phyloP scores from a whole-genome alignment of 2,329 filamentous ascomycete species.

The Epichloe uncinata region DNA sequence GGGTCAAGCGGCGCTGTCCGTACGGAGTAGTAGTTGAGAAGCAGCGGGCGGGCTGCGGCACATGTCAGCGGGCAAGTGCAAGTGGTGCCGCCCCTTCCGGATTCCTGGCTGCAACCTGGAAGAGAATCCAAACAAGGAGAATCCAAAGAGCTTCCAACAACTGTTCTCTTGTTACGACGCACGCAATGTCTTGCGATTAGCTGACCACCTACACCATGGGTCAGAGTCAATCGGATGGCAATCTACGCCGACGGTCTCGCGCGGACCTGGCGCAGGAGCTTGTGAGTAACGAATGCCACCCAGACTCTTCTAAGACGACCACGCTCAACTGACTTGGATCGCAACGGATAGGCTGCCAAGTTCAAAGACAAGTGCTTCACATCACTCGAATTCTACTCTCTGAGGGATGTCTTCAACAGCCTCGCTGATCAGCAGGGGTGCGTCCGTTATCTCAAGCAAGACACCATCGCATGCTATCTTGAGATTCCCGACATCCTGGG shows the following conservation, averaged over 20 bases:
- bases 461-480: constrained; percentile 57
- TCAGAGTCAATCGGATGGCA: constrained; percentile 36
- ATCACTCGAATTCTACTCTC: constrained; percentile 57
- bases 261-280: constrained; percentile 39
- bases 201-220: constrained; percentile 29
- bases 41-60: no score
- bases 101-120: not conserved
- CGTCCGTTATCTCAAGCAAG: constrained; percentile 52
- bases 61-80: not conserved
- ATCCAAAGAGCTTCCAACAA: not conserved
- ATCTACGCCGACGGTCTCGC: constrained; percentile 29
- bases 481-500: constrained; percentile 58
- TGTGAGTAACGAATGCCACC: constrained; percentile 21
- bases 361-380: constrained; percentile 62
- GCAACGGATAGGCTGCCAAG: constrained; percentile 34
- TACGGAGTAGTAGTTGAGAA: not conserved
- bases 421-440: constrained; percentile 52
- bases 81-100: not conserved
- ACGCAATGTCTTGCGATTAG: constrained; percentile 12
- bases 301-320: not conserved
- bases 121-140: not conserved
- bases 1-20: no score
- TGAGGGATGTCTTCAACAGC: constrained; percentile 58
- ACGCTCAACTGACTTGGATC: not conserved
- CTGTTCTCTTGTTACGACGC: not conserved